phyloP scores from a whole-genome alignment of 2,329 filamentous ascomycete species.

The Waltergamsia citrina region DNA sequence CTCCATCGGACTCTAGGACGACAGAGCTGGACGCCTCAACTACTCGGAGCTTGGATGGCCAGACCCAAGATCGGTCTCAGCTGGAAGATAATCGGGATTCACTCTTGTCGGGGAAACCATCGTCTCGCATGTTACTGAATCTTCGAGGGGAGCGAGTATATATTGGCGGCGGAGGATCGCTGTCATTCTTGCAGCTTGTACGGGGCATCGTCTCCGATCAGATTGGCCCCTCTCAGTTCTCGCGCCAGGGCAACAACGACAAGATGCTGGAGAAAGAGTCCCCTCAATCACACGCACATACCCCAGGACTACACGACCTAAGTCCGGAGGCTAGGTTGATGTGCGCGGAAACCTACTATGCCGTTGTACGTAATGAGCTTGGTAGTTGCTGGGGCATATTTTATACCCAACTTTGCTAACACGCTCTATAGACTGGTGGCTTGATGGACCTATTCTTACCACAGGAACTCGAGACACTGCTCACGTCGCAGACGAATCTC shows the following conservation, averaged over 20 bases:
- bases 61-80: slow-evolving; percentile 1
- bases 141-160: slow-evolving; percentile 42
- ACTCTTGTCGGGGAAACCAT: slow-evolving; percentile 8
- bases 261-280: slow-evolving; percentile 41
- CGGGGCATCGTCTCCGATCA: slow-evolving; percentile 35
- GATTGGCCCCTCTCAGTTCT: slow-evolving; percentile 44
- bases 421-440: slow-evolving; percentile 17
- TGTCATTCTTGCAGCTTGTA: slow-evolving; percentile 47
- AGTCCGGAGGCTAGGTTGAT: slow-evolving; percentile 8
- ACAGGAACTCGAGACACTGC: slow-evolving; percentile 14
- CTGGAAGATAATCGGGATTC: too few species aligned
- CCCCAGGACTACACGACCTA: slow-evolving; percentile 5
- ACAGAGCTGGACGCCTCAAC: slow-evolving; percentile 9
- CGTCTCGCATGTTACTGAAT: slow-evolving; percentile 38
- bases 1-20: slow-evolving; percentile 18
- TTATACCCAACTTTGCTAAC: neutral
- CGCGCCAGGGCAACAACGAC: slow-evolving; percentile 37
- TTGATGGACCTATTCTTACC: slow-evolving; percentile 21
- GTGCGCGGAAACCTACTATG: slow-evolving; percentile 9
- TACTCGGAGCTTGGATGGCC: slow-evolving; percentile 1
- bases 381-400: neutral
- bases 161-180: slow-evolving; percentile 37
- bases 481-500: slow-evolving; percentile 7
- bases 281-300: slow-evolving; percentile 5
- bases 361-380: slow-evolving; percentile 9